phyloP scores from a whole-genome alignment of 768 basidiomycete species.

The Melanogaster broomeanus region DNA sequence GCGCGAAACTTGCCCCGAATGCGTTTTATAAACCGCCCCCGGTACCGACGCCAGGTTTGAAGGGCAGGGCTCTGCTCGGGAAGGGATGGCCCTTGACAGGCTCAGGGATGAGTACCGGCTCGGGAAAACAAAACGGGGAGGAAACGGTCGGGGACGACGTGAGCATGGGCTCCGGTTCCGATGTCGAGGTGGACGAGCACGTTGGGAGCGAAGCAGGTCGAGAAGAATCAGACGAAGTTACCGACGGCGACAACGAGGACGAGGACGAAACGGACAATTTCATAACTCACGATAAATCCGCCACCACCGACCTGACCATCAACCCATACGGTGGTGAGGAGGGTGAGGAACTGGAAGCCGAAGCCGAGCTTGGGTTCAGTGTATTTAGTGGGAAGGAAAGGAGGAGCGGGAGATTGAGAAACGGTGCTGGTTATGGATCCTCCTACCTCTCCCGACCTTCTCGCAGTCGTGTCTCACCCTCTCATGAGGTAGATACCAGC shows the following conservation, averaged over 20 bases:
- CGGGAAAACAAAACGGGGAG: conserved; percentile 9
- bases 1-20: conserved; percentile 56
- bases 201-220: not conserved
- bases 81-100: not conserved
- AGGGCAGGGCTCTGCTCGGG: not conserved
- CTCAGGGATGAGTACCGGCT: not conserved
- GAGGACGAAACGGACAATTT: conserved; percentile 10
- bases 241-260: conserved; percentile 13
- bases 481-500: conserved; percentile 11
- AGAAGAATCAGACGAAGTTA: conserved; percentile 3
- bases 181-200: conserved; percentile 14
- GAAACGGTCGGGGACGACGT: conserved; percentile 15
- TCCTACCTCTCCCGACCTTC: conserved; percentile 8
- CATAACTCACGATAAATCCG: conserved; percentile 20
- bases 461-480: conserved; percentile 5
- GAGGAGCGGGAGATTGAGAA: not conserved
- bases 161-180: conserved; percentile 20
- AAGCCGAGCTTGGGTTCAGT: conserved; percentile 18
- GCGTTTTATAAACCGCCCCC: conserved; percentile 66
- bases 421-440: not conserved
- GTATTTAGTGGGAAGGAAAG: conserved; percentile 15
- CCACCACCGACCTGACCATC: conserved; percentile 19
- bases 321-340: conserved; percentile 8
- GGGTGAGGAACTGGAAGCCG: conserved; percentile 1
- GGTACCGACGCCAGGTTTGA: not conserved